Evolutionary conservation across 2,329 filamentous ascomycete genomes (phyloP), one percentile per base, ranked within the genome.

Genomic region (Fusarium proliferatum): DNA sequence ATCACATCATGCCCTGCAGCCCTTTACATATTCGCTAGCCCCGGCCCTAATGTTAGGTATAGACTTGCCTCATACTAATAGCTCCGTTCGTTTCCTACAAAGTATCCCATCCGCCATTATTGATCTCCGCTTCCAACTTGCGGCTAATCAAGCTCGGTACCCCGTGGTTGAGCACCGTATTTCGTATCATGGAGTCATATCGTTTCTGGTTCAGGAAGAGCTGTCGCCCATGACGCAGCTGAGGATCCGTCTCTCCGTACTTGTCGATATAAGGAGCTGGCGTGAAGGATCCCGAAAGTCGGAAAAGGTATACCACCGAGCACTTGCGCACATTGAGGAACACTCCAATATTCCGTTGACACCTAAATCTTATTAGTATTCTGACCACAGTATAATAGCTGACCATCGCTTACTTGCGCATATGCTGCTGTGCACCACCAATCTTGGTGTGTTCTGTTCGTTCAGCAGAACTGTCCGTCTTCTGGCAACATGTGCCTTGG

Each of bases 291-390:
- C 96, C 96, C 52, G 93, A 93, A 38, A 88, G 86, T 67, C 92
- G 90, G 83, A 97, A 95, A 62, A 97, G 86, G 82, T 97, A 97
- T 68, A 97, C 90, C 45, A 97, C 91, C 76, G 93, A 94, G 84
- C 97, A 98, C 85, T 98, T 98, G 75, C 96, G 93, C 76, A 99
- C 96, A 81, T 97, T 97, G 82, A 99, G 92, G 85, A 97, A 98
- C 39, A 98, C 86, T n/a, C 96, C 96, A 53, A 97, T 91, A 76
- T 94, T 95, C 71, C 91, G 90, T 79, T 96, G 95, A 82, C 96
- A 98, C 77, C 94, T 97, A 73, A 71, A n/a, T n/a, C 23, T 30
- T 42, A 52, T 71, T 45, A 71, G 53, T n/a, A 73, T 61, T 21
- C 26, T 28, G 23, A 49, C 23, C 57, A 64, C 16, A 26, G 43